Base-by-base conservation (phyloP, 1,284 basidiomycete genomes). In the Microstroma glucosiphilum region DNA sequence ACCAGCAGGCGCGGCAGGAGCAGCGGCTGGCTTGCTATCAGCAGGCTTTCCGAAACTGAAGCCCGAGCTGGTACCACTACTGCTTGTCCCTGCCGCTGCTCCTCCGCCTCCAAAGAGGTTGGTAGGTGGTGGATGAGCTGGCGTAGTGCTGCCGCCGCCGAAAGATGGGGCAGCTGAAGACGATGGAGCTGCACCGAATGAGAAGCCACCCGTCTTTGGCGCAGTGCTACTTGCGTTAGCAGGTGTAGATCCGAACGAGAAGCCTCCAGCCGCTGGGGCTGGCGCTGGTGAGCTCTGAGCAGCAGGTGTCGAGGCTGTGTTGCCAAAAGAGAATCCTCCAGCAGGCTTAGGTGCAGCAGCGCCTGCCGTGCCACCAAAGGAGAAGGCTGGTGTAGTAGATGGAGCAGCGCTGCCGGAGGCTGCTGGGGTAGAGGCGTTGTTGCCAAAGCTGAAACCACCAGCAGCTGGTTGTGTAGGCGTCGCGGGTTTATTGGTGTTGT, bases 271-370 rank as follows among this genome's bases (percentile, higher is more conserved):
- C 51, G 51, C 15, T 21, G 51, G 13, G 13, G 51, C 51, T 15
- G 51, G 51, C 13, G 51, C 21, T 54, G n/a, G 51, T 54, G 15
- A 25, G 51, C 51, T 25, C 13, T 13, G 13, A 25, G 13, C 17
- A 17, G 51, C 15, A 6, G 51, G 43, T 21, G 43, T 12, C 15
- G 43, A 48, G 21, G 43, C 4, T 21, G 43, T 54, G 21, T 19
- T 26, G 11, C 61, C 63, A 23, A 65, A 63, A 0, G 57, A 59
- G 40, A 63, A 68, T 55, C 55, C 51, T 40, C 70, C 66, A 1
- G 66, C 53, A 15, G 51, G 25, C 13, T 54, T 54, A 6, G 51
- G 21, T 11, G 51, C 46, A 43, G 71, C 65, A 2, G 59, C 51
- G 21, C 6, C 43, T 37, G 4, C 30, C 30, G 30, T 48, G 3